phyloP scores from a whole-genome alignment of 345 rosid species.

The Salix viminalis region DNA sequence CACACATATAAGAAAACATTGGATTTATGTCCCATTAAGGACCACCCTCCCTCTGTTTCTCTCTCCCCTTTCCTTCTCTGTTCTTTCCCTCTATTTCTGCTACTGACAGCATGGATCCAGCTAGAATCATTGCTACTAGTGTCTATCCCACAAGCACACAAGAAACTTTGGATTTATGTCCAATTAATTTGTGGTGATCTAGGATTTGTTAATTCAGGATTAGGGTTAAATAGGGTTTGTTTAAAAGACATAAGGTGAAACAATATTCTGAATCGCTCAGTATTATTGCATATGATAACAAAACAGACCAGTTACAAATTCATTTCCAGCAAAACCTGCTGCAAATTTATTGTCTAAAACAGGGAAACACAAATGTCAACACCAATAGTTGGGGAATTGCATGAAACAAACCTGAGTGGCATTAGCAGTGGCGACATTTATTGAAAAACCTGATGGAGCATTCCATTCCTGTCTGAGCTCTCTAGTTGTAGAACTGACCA shows the following conservation, averaged over 20 bases:
- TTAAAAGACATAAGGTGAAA: background rate
- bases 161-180: no score
- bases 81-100: no score
- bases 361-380: background rate
- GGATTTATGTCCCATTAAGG: no score
- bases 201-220: background rate
- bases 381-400: background rate
- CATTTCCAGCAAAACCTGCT: background rate
- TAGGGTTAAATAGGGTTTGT: background rate
- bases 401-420: slow-evolving; percentile 70
- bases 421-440: slow-evolving; percentile 92
- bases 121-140: no score
- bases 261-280: background rate
- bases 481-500: slow-evolving; percentile 69
- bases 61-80: no score
- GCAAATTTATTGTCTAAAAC: background rate
- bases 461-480: slow-evolving; percentile 70
- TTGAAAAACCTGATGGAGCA: slow-evolving; percentile 69
- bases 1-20: no score
- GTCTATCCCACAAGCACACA: no score
- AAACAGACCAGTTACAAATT: background rate
- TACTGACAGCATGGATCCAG: no score
- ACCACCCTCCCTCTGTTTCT: no score
- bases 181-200: background rate
- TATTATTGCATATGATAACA: background rate